Evolutionary conservation across 805 yeast species (phyloP).

Genomic region (Brettanomyces naardenensis): DNA sequence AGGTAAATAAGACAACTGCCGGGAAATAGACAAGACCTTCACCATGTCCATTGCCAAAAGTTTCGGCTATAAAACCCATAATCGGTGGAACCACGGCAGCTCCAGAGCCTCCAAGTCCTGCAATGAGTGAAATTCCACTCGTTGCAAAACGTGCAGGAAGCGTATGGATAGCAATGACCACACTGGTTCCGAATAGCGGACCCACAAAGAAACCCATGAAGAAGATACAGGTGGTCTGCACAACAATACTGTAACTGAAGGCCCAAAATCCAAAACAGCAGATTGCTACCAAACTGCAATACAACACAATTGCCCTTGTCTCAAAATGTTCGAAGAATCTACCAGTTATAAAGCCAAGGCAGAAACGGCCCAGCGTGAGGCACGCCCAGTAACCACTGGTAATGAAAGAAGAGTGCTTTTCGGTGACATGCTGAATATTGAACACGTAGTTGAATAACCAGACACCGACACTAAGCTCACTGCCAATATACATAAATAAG

Average conservation of each 20-base stretch:
- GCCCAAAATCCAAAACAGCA: conserved; percentile 28
- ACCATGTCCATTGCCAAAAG: conserved; percentile 18
- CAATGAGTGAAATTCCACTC: conserved; percentile 63
- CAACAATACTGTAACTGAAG: conserved; percentile 10
- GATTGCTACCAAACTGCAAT: conserved; percentile 27
- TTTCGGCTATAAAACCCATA: conserved; percentile 41
- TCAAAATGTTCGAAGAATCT: conserved; percentile 30
- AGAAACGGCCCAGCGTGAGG: conserved; percentile 39
- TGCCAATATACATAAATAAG: conserved; percentile 43
- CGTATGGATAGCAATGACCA: conserved; percentile 52
- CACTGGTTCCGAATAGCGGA: conserved; percentile 59
- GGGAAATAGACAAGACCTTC: conserved; percentile 28
- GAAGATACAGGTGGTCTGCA: conserved; percentile 30
- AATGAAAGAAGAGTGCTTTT: conserved; percentile 34
- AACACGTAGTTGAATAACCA: conserved; percentile 44
- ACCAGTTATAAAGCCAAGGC: conserved; percentile 42
- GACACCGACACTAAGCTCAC: conserved; percentile 44
- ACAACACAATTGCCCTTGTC: conserved; percentile 33
- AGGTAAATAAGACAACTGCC: conserved; percentile 12
- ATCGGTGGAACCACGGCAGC: conserved; percentile 68
- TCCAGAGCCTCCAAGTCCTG: conserved; percentile 79
- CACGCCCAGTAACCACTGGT: conserved; percentile 47
- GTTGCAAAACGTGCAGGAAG: conserved; percentile 56
- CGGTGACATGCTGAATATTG: conserved; percentile 30
- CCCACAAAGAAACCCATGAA: conserved; percentile 43